These are phyloP conservation scores for Ascoidea tarda DNA, from an alignment of 805 yeast genomes.

Conservation along the genomic window DNA sequence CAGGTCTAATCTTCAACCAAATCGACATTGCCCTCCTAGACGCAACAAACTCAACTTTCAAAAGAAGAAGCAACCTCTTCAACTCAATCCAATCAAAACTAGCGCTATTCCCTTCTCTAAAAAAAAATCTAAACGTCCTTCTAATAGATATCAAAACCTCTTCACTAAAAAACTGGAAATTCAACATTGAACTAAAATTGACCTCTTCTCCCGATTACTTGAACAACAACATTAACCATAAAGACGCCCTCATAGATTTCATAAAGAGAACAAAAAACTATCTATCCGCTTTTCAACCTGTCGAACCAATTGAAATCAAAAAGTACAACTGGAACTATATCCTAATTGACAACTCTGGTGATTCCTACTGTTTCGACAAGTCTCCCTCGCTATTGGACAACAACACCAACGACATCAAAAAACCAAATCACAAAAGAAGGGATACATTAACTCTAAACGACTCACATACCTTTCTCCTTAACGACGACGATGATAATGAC, in stretches of 20 bases:
- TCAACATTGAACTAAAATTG: conserved; percentile 8
- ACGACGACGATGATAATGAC: not conserved
- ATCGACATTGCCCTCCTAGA: conserved; percentile 4
- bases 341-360: conserved; percentile 3
- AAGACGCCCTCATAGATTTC: conserved; percentile 4
- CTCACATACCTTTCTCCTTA: not conserved
- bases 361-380: not conserved
- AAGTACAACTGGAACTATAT: conserved; percentile 4
- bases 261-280: conserved; percentile 2
- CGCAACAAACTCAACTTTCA: conserved; percentile 6
- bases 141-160: conserved; percentile 6
- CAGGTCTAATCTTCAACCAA: not conserved
- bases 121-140: not conserved
- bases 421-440: not conserved
- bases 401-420: not conserved
- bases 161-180: conserved; percentile 5
- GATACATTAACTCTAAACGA: not conserved
- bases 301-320: conserved; percentile 1
- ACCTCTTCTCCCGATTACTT: conserved; percentile 5
- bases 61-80: conserved; percentile 1
- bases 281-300: conserved; percentile 3
- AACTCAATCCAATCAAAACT: not conserved
- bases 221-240: conserved; percentile 1
- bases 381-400: not conserved
- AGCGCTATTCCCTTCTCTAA: not conserved